Conservation (phyloP, 148 eudicot genomes). For the Cornus florida region DNA sequence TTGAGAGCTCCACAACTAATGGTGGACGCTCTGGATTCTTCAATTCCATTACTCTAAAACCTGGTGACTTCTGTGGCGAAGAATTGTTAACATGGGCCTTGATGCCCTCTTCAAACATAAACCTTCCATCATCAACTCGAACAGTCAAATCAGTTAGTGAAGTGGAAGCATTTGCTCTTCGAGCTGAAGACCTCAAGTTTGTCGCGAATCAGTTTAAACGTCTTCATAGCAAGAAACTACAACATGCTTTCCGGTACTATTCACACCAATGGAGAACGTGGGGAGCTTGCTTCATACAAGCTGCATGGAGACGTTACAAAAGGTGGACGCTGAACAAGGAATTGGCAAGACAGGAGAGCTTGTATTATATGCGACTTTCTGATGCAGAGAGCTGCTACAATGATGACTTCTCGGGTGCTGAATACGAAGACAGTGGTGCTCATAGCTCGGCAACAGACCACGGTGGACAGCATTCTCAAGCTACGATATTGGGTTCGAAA, state of each 20-base stretch:
- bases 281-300: constrained; percentile 85
- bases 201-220: constrained; percentile 80
- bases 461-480: constrained; percentile 38
- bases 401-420: neutral
- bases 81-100: constrained; percentile 89
- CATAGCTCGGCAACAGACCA: constrained; percentile 2
- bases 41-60: constrained; percentile 70
- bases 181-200: constrained; percentile 79
- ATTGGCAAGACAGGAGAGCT: constrained; percentile 44
- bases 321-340: constrained; percentile 67
- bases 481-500: constrained; percentile 69
- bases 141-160: constrained; percentile 69
- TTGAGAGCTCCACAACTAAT: constrained; percentile 88
- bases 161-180: constrained; percentile 85
- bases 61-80: constrained; percentile 90
- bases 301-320: constrained; percentile 74
- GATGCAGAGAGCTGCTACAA: constrained; percentile 6
- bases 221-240: constrained; percentile 78
- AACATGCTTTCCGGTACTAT: constrained; percentile 81
- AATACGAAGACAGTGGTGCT: constrained; percentile 4
- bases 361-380: constrained; percentile 17
- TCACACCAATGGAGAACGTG: constrained; percentile 95
- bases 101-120: constrained; percentile 46
- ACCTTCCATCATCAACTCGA: constrained; percentile 84
- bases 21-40: constrained; percentile 86